A percentile compares a stretch with the other conserved stretches of the same genome.
Evolutionary conservation across 2,329 filamentous ascomycete species (phyloP).

Genomic region (Epichloe amarillans): DNA sequence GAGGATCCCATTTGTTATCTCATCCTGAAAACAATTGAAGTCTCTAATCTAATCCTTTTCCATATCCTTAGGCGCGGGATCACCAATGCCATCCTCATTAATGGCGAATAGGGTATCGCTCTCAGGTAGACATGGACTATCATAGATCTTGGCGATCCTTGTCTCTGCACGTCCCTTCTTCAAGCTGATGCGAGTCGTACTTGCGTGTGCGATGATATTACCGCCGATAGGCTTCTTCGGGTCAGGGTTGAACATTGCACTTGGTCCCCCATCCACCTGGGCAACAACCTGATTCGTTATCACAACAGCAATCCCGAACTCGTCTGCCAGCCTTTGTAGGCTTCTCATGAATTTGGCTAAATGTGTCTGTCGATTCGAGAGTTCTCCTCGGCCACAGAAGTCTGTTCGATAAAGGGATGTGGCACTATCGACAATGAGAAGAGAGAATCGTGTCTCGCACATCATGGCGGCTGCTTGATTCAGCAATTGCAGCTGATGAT

Average conservation of each 20-base stretch:
- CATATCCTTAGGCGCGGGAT: constrained; percentile 87
- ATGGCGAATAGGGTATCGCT: constrained; percentile 96
- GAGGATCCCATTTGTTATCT: background rate
- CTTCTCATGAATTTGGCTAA: constrained; percentile 81
- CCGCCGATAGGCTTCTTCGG: constrained; percentile 98
- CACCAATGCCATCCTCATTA: constrained; percentile 90
- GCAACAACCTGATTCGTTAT: constrained; percentile 99
- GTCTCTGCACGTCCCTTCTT: constrained; percentile 96
- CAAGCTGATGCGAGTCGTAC: constrained; percentile 83
- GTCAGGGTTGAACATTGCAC: constrained; percentile 97
- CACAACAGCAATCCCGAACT: constrained; percentile 93
- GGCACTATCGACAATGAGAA: constrained; percentile 90
- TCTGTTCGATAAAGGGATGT: constrained; percentile 93
- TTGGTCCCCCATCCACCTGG: constrained; percentile 91
- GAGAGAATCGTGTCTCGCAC: constrained; percentile 95
- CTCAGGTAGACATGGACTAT: constrained; percentile 92
- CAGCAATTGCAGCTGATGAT: constrained; percentile 89
- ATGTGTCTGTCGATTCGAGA: constrained; percentile 85
- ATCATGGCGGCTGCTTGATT: constrained; percentile 97
- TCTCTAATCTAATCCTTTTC: constrained; percentile 53
- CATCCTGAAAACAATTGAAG: constrained; percentile 6
- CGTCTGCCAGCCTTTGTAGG: constrained; percentile 62
- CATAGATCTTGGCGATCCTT: constrained; percentile 97
- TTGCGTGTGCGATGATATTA: constrained; percentile 97
- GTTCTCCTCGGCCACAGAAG: constrained; percentile 89